Base-by-base conservation (phyloP, 176 grass and related monocot genomes). In the Zizania latifolia region DNA sequence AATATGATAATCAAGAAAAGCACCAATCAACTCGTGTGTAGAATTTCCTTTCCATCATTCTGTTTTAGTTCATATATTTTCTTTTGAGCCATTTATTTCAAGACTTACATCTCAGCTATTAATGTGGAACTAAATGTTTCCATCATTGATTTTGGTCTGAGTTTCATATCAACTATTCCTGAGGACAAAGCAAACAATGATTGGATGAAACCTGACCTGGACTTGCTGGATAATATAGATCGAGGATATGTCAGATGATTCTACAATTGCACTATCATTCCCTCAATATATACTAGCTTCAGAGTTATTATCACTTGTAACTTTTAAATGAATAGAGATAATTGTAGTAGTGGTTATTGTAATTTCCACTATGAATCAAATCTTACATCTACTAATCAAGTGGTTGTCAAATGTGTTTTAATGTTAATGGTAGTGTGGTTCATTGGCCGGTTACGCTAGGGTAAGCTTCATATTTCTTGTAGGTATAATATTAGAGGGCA, bases 91-190 rank as follows among this genome's bases (percentile, higher is more conserved):
- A 33, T 78, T 71, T 23, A 62, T 19, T 27, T 58, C 45, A 21
- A 2, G 30, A 85, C 10, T 58, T 69, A 4, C 39, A 76, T 41
- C 23, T 29, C 1, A 28, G 12, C 28, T 80, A 12, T 67, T 60
- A 26, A 72, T 60, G 68, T 81, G 5, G 3, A 17, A 39, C 0
- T 21, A 15, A 63, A 61, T 61, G 65, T 76, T 61, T 82, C 70
- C 22, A 62, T 97, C 74, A 97, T 97, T 79, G 93, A 97, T 81
- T 97, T 97, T 82, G 93, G 93, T 60, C 80, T 97, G n/a, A n/a
- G n/a, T n/a, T n/a, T n/a, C n/a, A n/a, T n/a, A n/a, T n/a, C n/a
- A n/a, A n/a, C n/a, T n/a, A n/a, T n/a, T n/a, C n/a, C n/a, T n/a
- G n/a, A n/a, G n/a, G n/a, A n/a, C n/a, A n/a, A n/a, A n/a, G n/a